Conservation (phyloP, 2,329 filamentous ascomycete species). For the Huntiella savannae region DNA sequence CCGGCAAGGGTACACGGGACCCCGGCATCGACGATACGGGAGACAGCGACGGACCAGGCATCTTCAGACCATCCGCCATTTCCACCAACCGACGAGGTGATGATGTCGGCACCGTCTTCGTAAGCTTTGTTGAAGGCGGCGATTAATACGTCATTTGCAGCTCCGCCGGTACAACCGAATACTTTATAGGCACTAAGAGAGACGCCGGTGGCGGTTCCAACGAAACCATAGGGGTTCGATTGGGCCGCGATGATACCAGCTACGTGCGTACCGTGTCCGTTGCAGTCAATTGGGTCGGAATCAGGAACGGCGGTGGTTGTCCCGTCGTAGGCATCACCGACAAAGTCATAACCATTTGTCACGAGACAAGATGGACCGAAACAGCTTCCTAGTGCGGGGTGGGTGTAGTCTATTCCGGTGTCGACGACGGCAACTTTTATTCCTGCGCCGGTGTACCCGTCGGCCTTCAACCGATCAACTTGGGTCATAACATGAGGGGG, state of each 20-base stretch:
- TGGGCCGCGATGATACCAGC: slow-evolving; percentile 16
- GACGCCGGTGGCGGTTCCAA: slow-evolving; percentile 36
- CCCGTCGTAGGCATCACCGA: slow-evolving; percentile 33
- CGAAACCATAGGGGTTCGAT: slow-evolving; percentile 15
- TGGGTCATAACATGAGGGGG: slow-evolving; percentile 32
- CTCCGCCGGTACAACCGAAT: slow-evolving; percentile 33
- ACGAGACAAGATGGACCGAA: slow-evolving; percentile 41
- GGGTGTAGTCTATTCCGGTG: slow-evolving; percentile 41
- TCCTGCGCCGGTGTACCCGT: slow-evolving; percentile 29
- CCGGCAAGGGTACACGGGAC: slow-evolving; percentile 34
- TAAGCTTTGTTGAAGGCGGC: slow-evolving; percentile 39
- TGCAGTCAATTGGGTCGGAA: slow-evolving; percentile 6
- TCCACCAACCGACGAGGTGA: slow-evolving; percentile 33
- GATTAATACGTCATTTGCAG: slow-evolving; percentile 37
- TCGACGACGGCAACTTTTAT: slow-evolving; percentile 35
- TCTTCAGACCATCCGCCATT: slow-evolving; percentile 32
- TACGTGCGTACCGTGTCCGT: slow-evolving; percentile 21
- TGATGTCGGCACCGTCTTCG: slow-evolving; percentile 36
- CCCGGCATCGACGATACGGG: slow-evolving; percentile 32
- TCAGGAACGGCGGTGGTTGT: slow-evolving; percentile 16
- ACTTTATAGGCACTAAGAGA: slow-evolving; percentile 36
- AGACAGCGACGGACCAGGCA: slow-evolving; percentile 29
- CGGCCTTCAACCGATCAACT: slow-evolving; percentile 30
- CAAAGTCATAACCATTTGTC: slow-evolving; percentile 35
- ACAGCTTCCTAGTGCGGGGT: slow-evolving; percentile 43